These are phyloP conservation scores for Penicillium canescens DNA, from an alignment of 495 filamentous ascomycete genomes.

Conservation along the genomic window DNA sequence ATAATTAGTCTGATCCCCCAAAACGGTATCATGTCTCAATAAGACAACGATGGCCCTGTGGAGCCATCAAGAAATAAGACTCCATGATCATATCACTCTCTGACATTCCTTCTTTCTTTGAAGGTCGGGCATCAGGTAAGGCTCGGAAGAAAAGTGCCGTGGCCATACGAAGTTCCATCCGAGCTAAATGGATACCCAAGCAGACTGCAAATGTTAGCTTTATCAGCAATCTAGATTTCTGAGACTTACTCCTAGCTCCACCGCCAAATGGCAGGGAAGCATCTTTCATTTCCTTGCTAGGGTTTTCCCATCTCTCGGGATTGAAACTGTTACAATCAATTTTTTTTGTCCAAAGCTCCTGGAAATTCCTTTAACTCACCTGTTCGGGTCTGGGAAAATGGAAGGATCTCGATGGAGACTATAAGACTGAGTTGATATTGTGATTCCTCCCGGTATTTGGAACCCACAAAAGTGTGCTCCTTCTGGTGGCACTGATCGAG, in stretches of 20 bases:
- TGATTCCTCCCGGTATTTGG: slow-evolving; percentile 31
- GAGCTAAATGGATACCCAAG: slow-evolving; percentile 37
- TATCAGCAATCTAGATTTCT: background rate
- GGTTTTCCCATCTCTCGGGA: slow-evolving; percentile 41
- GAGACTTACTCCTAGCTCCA: slow-evolving; percentile 40
- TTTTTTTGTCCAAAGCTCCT: background rate
- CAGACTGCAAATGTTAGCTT: slow-evolving; percentile 31
- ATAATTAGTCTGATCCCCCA: background rate
- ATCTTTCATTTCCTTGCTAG: slow-evolving; percentile 53
- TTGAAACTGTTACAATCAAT: slow-evolving; percentile 31
- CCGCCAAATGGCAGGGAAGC: slow-evolving; percentile 54
- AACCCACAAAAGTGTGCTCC: slow-evolving; percentile 29
- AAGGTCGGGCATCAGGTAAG: slow-evolving; percentile 28
- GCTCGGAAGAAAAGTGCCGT: slow-evolving; percentile 33
- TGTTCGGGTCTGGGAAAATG: slow-evolving; percentile 30
- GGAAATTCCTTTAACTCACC: slow-evolving; percentile 9
- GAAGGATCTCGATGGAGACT: slow-evolving; percentile 39
- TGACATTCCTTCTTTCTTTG: slow-evolving; percentile 38
- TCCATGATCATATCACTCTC: slow-evolving; percentile 44
- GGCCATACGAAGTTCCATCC: slow-evolving; percentile 36
- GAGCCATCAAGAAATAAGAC: slow-evolving; percentile 44
- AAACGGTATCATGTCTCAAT: slow-evolving; percentile 30
- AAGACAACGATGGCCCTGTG: slow-evolving; percentile 45
- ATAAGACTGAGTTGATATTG: slow-evolving; percentile 43
- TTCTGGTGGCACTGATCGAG: slow-evolving; percentile 34